These are phyloP conservation scores for Magnaporthiopsis incrustans DNA, from an alignment of 2,329 filamentous ascomycete species.

Conservation along the genomic window DNA sequence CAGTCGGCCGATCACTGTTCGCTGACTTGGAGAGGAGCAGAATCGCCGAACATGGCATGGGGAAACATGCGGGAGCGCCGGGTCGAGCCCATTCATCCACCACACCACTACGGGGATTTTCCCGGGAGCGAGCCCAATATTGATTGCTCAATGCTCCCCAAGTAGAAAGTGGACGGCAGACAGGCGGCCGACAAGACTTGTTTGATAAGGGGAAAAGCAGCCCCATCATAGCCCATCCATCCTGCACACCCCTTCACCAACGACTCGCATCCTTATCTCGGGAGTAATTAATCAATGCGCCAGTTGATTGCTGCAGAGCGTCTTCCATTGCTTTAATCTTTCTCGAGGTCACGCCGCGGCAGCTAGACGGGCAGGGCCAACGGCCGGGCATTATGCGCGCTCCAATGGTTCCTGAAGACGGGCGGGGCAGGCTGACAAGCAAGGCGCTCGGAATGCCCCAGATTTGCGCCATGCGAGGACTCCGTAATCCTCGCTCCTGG, in stretches of 20 bases:
- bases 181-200: neutral
- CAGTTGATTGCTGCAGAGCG: too few species aligned
- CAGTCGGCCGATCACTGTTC: neutral
- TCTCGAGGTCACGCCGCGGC: neutral
- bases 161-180: neutral
- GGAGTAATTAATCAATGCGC: neutral
- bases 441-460: neutral
- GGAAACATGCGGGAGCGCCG: neutral
- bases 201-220: neutral
- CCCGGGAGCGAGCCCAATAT: neutral
- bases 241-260: neutral
- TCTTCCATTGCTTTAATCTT: too few species aligned
- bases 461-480: neutral
- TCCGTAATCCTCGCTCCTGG: neutral
- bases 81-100: neutral
- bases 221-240: too few species aligned
- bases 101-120: neutral
- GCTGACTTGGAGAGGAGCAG: neutral
- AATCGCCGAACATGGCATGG: neutral
- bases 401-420: neutral
- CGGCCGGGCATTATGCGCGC: neutral
- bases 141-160: neutral
- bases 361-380: neutral
- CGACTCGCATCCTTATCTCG: neutral
- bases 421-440: neutral